Evolutionary conservation across 2,329 filamentous ascomycete species (phyloP).

Genomic region (Lachnellula arida): DNA sequence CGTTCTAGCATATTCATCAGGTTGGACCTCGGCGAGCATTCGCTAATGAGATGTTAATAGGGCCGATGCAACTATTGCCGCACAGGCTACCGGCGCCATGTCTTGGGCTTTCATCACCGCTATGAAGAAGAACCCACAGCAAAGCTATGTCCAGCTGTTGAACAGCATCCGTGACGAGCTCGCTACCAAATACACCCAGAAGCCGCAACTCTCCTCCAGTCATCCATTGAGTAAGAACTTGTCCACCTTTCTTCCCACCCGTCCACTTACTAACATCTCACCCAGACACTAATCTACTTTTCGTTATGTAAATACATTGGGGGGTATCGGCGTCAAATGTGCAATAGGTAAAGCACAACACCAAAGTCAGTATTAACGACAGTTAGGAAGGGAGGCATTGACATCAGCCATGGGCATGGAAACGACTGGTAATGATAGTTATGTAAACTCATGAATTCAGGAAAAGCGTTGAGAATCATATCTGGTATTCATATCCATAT

Average conservation of each 20-base stretch:
- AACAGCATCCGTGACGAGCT: constrained; percentile 94
- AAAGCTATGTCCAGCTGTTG: constrained; percentile 92
- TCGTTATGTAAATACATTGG: constrained; percentile 48
- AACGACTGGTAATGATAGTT: neutral
- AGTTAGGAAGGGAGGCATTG: neutral
- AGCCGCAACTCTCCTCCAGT: constrained; percentile 93
- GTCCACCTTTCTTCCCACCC: neutral
- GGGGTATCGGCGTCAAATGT: constrained; percentile 13
- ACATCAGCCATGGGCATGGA: neutral
- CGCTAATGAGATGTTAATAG: constrained; percentile 42
- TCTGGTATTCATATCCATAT: neutral
- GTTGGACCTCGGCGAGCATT: neutral
- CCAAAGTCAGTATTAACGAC: neutral
- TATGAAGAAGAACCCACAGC: constrained; percentile 86
- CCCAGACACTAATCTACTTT: constrained; percentile 57
- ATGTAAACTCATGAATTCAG: neutral
- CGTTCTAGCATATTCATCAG: neutral
- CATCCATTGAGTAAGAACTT: constrained; percentile 75
- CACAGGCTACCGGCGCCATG: constrained; percentile 95
- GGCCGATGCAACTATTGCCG: constrained; percentile 78
- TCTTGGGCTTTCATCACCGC: constrained; percentile 93
- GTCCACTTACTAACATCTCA: constrained; percentile 13
- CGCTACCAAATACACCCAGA: constrained; percentile 81
- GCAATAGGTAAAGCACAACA: constrained; percentile 12
- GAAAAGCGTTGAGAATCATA: neutral